Conservation (phyloP, 257 asterid species). For the Solanum gracilifrons region DNA sequence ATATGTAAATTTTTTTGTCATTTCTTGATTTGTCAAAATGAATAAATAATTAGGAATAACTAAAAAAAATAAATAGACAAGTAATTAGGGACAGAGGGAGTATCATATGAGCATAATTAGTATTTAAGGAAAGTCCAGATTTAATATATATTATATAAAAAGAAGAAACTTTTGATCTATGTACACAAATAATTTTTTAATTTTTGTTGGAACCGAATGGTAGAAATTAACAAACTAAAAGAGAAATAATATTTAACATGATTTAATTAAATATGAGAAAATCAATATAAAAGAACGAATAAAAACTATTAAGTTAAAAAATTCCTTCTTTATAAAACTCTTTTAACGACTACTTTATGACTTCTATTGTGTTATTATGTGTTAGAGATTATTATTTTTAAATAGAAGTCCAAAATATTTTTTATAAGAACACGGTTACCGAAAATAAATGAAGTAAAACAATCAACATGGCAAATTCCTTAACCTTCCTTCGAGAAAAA, state of each 20-base stretch:
- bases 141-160: background rate
- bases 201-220: background rate
- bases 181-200: background rate
- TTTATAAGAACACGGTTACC: background rate
- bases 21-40: too few relatives aligned
- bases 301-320: background rate
- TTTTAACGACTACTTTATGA: background rate
- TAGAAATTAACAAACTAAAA: background rate
- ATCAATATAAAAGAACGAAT: background rate
- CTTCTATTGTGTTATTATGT: background rate
- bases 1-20: too few relatives aligned
- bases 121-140: background rate
- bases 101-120: rapidly evolving
- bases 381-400: background rate
- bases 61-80: too few relatives aligned
- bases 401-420: background rate
- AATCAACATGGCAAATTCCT: background rate
- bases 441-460: background rate
- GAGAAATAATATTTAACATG: background rate
- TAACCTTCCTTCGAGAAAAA: background rate
- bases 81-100: too few relatives aligned
- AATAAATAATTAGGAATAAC: too few relatives aligned
- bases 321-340: background rate
- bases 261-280: background rate
- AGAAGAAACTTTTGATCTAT: background rate